phyloP scores from a whole-genome alignment of 108 stramenopile genomes.

The Aurantiochytrium sp. region DNA sequence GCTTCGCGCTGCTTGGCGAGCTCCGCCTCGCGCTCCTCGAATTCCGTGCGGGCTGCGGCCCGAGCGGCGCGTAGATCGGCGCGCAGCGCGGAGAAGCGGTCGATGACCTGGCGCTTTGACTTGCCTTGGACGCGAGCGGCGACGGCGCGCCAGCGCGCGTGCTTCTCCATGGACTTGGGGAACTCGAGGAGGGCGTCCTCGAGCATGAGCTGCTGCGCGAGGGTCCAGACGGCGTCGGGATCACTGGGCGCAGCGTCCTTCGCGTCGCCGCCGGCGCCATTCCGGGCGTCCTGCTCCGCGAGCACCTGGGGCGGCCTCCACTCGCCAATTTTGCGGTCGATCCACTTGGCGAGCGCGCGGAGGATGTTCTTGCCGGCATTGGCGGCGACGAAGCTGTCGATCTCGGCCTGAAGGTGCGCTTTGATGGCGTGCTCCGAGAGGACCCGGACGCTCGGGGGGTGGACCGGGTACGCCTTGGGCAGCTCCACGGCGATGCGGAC shows the following conservation, averaged over 20 bases:
- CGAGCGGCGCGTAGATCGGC: not conserved
- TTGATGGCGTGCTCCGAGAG: not conserved
- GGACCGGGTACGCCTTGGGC: not conserved
- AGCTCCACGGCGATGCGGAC: not conserved
- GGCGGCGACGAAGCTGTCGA: not conserved
- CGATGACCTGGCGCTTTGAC: not conserved
- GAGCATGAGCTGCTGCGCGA: not conserved
- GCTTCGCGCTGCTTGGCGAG: not conserved
- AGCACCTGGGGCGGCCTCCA: not conserved
- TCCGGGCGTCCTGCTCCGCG: not conserved
- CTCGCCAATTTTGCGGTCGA: not conserved
- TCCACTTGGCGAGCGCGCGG: not conserved
- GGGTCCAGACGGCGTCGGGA: not conserved
- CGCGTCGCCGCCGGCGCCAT: not conserved
- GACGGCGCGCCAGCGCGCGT: not conserved
- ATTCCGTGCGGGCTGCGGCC: not conserved
- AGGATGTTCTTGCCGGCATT: not conserved
- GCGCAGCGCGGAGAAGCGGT: not conserved
- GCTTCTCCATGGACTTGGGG: slow-evolving; percentile 24
- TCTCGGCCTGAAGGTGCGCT: not conserved
- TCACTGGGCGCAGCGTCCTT: not conserved
- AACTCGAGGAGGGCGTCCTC: not conserved
- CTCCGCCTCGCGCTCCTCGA: not conserved
- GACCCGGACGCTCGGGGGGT: not conserved
- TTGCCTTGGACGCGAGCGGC: not conserved